Conservation (phyloP, 1,284 basidiomycete genomes). For the Leccinum subrobustum region DNA sequence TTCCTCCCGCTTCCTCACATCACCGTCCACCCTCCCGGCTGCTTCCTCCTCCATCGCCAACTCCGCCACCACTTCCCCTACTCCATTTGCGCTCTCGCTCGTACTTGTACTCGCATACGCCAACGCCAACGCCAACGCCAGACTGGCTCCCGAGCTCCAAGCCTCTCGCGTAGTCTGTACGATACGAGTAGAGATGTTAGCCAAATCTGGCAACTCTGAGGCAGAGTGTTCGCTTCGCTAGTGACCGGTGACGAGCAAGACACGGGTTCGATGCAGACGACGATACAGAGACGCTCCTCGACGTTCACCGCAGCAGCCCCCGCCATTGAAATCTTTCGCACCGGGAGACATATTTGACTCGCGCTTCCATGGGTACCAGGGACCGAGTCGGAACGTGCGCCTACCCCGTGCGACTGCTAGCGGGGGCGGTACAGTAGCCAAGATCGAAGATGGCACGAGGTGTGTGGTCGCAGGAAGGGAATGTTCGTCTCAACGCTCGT, state of each 20-base stretch:
- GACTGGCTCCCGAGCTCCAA: no score
- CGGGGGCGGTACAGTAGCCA: conserved; percentile 65
- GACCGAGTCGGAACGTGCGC: conserved; percentile 51
- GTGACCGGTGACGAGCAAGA: neutral
- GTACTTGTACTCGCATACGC: no score
- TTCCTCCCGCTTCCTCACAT: no score
- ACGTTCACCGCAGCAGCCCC: conserved; percentile 16
- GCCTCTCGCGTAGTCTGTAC: neutral
- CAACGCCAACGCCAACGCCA: no score
- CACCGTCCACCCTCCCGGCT: no score
- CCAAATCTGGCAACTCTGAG: conserved; percentile 16
- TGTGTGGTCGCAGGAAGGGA: conserved; percentile 75
- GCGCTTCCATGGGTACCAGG: conserved; percentile 44
- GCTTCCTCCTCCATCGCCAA: no score
- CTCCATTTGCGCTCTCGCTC: no score
- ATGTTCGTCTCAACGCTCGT: conserved; percentile 45
- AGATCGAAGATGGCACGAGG: conserved; percentile 59
- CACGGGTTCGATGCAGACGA: neutral
- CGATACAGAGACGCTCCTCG: conserved; percentile 29
- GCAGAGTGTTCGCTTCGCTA: neutral
- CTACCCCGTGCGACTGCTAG: conserved; percentile 53
- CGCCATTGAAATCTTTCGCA: conserved; percentile 7
- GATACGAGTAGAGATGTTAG: neutral
- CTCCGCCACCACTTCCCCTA: no score
- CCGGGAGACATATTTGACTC: conserved; percentile 40